Evolutionary conservation across 306 rosid genomes (phyloP).

Genomic region (Sindora glabra): DNA sequence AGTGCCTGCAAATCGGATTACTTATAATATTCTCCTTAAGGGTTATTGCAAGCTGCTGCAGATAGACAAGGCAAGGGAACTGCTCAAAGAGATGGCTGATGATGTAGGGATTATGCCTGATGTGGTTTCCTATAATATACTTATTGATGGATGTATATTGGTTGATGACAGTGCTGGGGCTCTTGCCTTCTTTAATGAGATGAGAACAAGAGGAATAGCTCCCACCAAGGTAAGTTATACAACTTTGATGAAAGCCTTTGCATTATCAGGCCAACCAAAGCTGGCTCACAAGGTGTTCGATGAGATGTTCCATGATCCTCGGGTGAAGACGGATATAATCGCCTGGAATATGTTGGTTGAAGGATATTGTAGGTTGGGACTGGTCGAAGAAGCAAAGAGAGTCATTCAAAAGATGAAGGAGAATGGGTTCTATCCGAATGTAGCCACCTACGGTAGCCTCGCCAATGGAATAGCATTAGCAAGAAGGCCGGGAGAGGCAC

Average conservation of each 20-base stretch:
- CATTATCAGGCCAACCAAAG: slow-evolving; percentile 83
- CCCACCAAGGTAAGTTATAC: slow-evolving; percentile 96
- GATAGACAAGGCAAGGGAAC: slow-evolving; percentile 64
- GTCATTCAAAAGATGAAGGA: slow-evolving; percentile 75
- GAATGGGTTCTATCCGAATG: slow-evolving; percentile 62
- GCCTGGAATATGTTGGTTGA: slow-evolving; percentile 98
- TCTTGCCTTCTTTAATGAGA: slow-evolving; percentile 77
- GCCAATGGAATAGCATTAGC: slow-evolving; percentile 79
- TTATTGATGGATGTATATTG: slow-evolving; percentile 83
- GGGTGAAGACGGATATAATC: slow-evolving; percentile 69
- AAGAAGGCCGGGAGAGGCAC: slow-evolving; percentile 94
- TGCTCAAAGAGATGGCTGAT: slow-evolving; percentile 75
- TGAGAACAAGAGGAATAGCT: slow-evolving; percentile 81
- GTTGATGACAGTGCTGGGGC: slow-evolving; percentile 92
- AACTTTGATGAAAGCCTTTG: slow-evolving; percentile 92
- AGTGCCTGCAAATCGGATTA: slow-evolving; percentile 68
- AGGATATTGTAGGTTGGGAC: slow-evolving; percentile 84
- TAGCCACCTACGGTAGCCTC: slow-evolving; percentile 78
- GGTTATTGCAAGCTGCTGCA: slow-evolving; percentile 80
- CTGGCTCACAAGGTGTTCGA: slow-evolving; percentile 83
- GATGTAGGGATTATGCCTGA: slow-evolving; percentile 74
- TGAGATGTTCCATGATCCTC: slow-evolving; percentile 73
- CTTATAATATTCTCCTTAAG: slow-evolving; percentile 80
- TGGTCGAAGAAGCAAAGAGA: slow-evolving; percentile 73
- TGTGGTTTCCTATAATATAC: slow-evolving; percentile 79